phyloP scores from a whole-genome alignment of 306 rosid species.

The Arachis hypogaea region DNA sequence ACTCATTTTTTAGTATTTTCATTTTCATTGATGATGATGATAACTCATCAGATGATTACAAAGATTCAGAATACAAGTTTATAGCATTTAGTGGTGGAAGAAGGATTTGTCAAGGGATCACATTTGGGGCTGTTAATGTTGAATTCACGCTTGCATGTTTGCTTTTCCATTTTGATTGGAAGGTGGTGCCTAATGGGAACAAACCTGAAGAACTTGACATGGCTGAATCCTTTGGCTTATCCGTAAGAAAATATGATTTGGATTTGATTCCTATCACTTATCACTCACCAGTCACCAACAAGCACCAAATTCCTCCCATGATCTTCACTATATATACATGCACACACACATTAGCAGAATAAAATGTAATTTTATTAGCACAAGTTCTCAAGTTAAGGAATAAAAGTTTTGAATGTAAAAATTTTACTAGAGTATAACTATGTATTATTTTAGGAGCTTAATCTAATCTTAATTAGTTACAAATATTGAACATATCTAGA shows the following conservation, averaged over 20 bases:
- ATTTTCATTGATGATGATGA: background rate
- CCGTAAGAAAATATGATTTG: conserved; percentile 28
- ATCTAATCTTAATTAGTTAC: too few species aligned
- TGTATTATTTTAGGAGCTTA: too few species aligned
- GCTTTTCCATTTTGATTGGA: conserved; percentile 42
- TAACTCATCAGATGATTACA: conserved; percentile 26
- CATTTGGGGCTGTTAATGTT: conserved; percentile 9
- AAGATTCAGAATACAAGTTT: conserved; percentile 16
- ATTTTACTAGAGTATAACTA: too few species aligned
- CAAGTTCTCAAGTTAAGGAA: too few species aligned
- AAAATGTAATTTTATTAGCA: too few species aligned
- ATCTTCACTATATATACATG: background rate
- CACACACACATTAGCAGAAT: too few species aligned
- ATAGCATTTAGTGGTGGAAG: conserved; percentile 38
- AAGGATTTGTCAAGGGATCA: conserved; percentile 27
- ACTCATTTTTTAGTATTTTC: too few species aligned
- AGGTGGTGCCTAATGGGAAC: background rate
- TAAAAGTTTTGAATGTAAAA: too few species aligned
- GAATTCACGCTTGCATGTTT: conserved; percentile 32
- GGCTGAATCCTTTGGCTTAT: conserved; percentile 34
- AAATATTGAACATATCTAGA: too few species aligned
- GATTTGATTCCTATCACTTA: conserved; percentile 31
- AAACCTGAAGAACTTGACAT: conserved; percentile 29
- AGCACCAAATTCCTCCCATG: background rate
- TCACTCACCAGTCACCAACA: background rate